A percentile compares a stretch with the other conserved stretches of the same genome.
Conservation (phyloP, 2,329 filamentous ascomycete species). For the Colletotrichum echinochloae region DNA sequence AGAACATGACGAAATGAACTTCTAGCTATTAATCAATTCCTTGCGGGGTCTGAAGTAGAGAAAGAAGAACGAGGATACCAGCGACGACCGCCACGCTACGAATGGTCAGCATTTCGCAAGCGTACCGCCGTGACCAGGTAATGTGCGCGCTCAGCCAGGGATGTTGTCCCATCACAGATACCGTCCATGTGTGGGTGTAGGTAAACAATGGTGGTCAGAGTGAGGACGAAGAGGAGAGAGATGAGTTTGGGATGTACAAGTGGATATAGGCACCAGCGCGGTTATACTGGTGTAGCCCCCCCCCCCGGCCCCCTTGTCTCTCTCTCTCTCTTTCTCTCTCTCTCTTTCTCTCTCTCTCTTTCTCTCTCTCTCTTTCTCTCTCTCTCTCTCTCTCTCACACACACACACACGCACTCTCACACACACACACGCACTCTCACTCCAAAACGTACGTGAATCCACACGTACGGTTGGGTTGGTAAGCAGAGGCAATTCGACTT, state of each 20-base stretch:
- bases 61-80: not conserved
- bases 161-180: slow-evolving; percentile 4
- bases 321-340: not conserved
- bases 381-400: not conserved
- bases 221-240: not conserved
- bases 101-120: slow-evolving; percentile 1
- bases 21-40: not conserved
- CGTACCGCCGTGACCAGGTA: slow-evolving; percentile 1
- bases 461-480: too few relatives aligned
- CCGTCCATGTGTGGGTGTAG: slow-evolving; percentile 8
- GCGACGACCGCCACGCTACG: not conserved
- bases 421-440: not conserved
- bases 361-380: not conserved
- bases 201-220: slow-evolving; percentile 2
- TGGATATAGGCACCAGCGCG: slow-evolving; percentile 7
- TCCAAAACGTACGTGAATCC: too few relatives aligned
- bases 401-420: slow-evolving; percentile 2
- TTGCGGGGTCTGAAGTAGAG: not conserved
- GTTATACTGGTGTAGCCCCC: not conserved
- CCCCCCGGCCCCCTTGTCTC: not conserved
- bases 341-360: not conserved
- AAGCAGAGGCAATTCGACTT: slow-evolving; percentile 8
- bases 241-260: slow-evolving; percentile 1
- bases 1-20: slow-evolving; percentile 25
- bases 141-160: slow-evolving; percentile 6